Evolutionary conservation across 495 filamentous ascomycete species (phyloP).

Genomic region (Podospora conica): DNA sequence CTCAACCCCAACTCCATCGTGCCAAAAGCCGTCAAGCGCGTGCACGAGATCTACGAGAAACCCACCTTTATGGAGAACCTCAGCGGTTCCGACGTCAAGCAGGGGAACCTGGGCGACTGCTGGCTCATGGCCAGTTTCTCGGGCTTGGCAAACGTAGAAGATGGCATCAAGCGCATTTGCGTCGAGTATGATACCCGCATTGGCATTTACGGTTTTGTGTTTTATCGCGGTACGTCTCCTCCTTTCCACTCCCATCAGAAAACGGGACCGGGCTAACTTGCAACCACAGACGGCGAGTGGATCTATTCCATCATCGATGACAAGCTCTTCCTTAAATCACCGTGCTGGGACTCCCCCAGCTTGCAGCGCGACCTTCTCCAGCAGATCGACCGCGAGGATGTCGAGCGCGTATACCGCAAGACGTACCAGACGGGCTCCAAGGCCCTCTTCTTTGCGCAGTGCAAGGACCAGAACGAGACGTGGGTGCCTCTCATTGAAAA

Average conservation of each 20-base stretch:
- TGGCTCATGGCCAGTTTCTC: conserved; percentile 89
- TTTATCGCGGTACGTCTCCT: conserved; percentile 53
- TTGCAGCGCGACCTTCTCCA: conserved; percentile 48
- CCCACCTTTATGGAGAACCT: conserved; percentile 77
- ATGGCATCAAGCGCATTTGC: conserved; percentile 73
- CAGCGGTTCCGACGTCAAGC: conserved; percentile 71
- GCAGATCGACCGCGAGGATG: conserved; percentile 55
- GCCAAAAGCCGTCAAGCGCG: conserved; percentile 62
- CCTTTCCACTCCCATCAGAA: not conserved
- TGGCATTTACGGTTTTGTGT: conserved; percentile 94
- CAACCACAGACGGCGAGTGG: conserved; percentile 76
- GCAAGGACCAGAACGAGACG: conserved; percentile 81
- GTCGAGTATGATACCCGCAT: conserved; percentile 67
- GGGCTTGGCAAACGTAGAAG: conserved; percentile 71
- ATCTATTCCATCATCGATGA: conserved; percentile 84
- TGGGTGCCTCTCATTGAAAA: conserved; percentile 94
- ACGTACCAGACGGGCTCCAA: conserved; percentile 74
- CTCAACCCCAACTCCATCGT: conserved; percentile 36
- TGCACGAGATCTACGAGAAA: conserved; percentile 82
- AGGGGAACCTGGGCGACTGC: conserved; percentile 80
- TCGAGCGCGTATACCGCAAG: conserved; percentile 72
- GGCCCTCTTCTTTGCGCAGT: conserved; percentile 83
- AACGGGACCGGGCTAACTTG: not conserved
- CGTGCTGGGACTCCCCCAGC: conserved; percentile 66
- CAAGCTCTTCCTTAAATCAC: conserved; percentile 71